Evolutionary conservation across 306 rosid species (phyloP), one percentile per base, ranked within the genome.

Genomic region (Pyrus pyrifolia): DNA sequence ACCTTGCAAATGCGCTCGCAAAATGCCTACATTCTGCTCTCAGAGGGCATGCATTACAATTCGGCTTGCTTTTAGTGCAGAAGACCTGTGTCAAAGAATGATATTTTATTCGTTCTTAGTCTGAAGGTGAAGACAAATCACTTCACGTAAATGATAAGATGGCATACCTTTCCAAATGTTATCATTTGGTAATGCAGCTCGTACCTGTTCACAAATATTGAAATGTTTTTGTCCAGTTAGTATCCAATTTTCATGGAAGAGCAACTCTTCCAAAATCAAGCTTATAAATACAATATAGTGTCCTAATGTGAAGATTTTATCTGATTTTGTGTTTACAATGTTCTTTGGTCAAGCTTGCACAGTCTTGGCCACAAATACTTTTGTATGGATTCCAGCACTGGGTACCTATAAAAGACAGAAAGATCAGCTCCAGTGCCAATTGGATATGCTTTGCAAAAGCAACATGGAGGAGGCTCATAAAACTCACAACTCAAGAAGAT

Each of bases 1-100:
- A 96, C 99, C 98, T 96, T 70, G 99, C 97, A 87, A 93, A 96
- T 67, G 99, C 99, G 69, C 99, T 96, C 4, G 99, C 99, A 71
- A 96, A 96, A 83, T 96, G 99, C 80, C 99, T 87, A 76, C 99
- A 96, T 79, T 96, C 99, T 85, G 91, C 98, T 83, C 98, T 89
- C 98, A 96, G 88, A 63, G 99, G 99, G 85, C 99, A 96, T 66
- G 99, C 92, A 83, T 96, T 96, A 78, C 99, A 96, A 84, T 96
- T 96, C 38, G 99, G 99, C 83, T 88, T 96, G 89, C 85, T 91
- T 93, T 96, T 96, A 23, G 98, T 91, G 79, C 99, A 96, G 74
- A 96, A 96, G 78, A 96, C 99, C 99, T 96, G 91, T 86, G 75
- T 67, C 73, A 74, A 59, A 19, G 63, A 30, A 68, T 77, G 62